Evolutionary conservation across 106 monocot species (phyloP), one percentile per base, ranked within the genome.

Genomic region (Allium cepa): DNA sequence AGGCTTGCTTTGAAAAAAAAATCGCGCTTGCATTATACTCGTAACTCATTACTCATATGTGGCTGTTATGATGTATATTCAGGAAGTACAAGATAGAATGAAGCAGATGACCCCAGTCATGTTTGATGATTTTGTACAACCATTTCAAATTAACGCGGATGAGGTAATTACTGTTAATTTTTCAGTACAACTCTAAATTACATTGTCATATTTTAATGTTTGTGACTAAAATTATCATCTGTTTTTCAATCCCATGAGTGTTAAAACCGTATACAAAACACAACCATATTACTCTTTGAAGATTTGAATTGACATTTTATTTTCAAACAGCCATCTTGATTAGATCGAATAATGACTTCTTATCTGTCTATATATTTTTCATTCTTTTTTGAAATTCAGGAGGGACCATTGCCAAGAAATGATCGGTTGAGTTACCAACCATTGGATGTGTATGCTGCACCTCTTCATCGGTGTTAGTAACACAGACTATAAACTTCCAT

Each of bases 361-460:
- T 36, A 36, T 36, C 36, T 36, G 36, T 36, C 4, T 36, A 36
- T 36, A 5, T 36, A 5, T 36, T 4, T 36, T 36, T 36, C 4
- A 4, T 36, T 5, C 36, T 36, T 63, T 63, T 14, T 49, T 80
- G 36, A 47, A 36, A 36, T 36, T 36, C 83, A 90, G 86, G 91
- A 87, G 70, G 87, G 77, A 27, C 82, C 82, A 46, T 72, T 87
- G 63, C 87, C 75, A 50, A 75, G 79, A 36, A 84, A 83, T 74
- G 60, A 64, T 63, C 77, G 64, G 14, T 64, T 87, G 64, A 49
- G 70, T 14, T 92, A 87, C 63, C 81, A 85, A 71, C 87, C 84
- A 17, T 72, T 92, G 64, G 87, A 91, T 66, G 74, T 92, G 10
- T 92, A 85, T 66, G 80, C 91, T 74, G 84, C 91, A 26, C 91